Evolutionary conservation across 2,329 filamentous ascomycete species (phyloP).

Genomic region (Trematosphaeria pertusa): DNA sequence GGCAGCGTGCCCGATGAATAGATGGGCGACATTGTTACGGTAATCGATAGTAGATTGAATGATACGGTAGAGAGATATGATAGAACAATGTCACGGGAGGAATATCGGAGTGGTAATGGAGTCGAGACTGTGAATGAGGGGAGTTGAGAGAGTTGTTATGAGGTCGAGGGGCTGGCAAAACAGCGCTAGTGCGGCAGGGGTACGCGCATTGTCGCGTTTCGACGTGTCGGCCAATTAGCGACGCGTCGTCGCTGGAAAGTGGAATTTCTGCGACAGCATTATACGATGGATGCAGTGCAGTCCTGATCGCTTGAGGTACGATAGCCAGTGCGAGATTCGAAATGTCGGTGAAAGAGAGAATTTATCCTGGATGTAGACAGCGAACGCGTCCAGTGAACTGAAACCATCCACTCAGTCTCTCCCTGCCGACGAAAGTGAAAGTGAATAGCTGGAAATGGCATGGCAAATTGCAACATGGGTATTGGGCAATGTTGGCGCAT

Average conservation of each 20-base stretch:
- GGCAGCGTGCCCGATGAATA: constrained; percentile 45
- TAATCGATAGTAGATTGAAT: constrained; percentile 23
- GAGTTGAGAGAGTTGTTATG: constrained; percentile 31
- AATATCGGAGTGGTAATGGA: too few relatives aligned
- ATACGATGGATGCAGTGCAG: background rate
- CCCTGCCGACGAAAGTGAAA: too few relatives aligned
- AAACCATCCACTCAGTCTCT: too few relatives aligned
- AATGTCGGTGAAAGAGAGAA: too few relatives aligned
- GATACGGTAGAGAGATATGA: constrained; percentile 27
- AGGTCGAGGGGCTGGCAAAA: constrained; percentile 36
- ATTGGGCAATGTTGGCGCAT: too few relatives aligned
- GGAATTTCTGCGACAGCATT: constrained; percentile 13
- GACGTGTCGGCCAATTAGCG: constrained; percentile 32
- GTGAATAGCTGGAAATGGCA: too few relatives aligned
- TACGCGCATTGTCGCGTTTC: constrained; percentile 33
- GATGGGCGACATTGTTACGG: constrained; percentile 37
- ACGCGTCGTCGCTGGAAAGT: constrained; percentile 8
- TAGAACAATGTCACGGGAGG: constrained; percentile 27
- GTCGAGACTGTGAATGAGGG: constrained; percentile 21
- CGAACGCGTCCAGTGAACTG: too few relatives aligned
- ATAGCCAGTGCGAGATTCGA: too few relatives aligned
- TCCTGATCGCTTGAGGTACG: too few relatives aligned
- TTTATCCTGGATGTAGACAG: too few relatives aligned
- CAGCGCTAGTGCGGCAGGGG: constrained; percentile 31
- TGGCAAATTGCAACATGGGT: too few relatives aligned